phyloP scores from a whole-genome alignment of 1,284 basidiomycete genomes.

The Cryptococcus jaspeensis region DNA sequence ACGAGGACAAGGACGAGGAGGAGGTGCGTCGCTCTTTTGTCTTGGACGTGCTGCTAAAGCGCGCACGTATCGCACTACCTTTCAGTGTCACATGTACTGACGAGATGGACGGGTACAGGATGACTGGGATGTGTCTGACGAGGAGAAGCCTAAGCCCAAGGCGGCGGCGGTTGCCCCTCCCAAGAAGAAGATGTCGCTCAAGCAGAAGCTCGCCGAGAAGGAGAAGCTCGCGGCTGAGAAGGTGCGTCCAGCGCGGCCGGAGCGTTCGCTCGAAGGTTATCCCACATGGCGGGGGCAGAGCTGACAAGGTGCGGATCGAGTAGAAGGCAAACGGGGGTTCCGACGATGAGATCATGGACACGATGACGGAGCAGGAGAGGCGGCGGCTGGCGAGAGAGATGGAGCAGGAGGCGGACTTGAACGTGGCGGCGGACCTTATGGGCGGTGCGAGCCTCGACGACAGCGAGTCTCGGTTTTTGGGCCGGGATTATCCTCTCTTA shows the following conservation, averaged over 20 bases:
- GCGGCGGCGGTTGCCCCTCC: conserved; percentile 66
- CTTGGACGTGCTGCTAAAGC: not conserved
- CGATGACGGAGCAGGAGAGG: conserved; percentile 62
- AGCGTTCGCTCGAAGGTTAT: too few species aligned
- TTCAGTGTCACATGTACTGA: not conserved
- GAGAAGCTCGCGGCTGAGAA: conserved; percentile 58
- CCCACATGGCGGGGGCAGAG: too few species aligned
- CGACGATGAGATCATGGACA: conserved; percentile 71
- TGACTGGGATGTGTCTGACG: conserved; percentile 90
- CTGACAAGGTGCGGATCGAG: not conserved
- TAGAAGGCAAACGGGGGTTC: not conserved
- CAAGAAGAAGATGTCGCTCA: conserved; percentile 87
- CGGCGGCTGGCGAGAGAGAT: conserved; percentile 69
- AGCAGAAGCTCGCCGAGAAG: conserved; percentile 84
- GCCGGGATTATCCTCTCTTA: not conserved
- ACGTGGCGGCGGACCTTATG: conserved; percentile 75
- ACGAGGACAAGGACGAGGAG: conserved; percentile 79
- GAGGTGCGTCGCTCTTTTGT: conserved; percentile 39
- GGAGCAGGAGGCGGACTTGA: conserved; percentile 80
- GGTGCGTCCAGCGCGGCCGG: conserved; percentile 19
- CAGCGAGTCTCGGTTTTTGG: conserved; percentile 10
- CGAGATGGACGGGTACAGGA: conserved; percentile 58
- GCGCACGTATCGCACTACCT: too few species aligned
- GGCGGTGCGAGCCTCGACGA: conserved; percentile 63
- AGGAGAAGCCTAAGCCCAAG: conserved; percentile 63